Evolutionary conservation across 129 eudicot species (phyloP).

Genomic region (Centella asiatica): DNA sequence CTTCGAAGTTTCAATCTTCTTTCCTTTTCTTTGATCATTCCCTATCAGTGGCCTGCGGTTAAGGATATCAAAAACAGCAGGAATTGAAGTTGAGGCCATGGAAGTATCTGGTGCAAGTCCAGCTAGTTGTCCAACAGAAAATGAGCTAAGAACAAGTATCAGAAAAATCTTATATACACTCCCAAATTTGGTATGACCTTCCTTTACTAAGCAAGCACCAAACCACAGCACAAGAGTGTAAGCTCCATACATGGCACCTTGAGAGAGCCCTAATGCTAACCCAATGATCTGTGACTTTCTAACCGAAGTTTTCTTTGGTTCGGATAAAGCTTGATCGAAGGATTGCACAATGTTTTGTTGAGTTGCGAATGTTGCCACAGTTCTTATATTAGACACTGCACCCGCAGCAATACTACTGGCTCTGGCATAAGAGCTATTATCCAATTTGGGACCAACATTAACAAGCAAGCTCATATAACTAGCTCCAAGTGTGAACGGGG

Average conservation of each 20-base stretch:
- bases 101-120: slow-evolving; percentile 92
- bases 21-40: slow-evolving; percentile 29
- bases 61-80: slow-evolving; percentile 39
- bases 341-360: slow-evolving; percentile 55
- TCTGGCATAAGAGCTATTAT: slow-evolving; percentile 53
- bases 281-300: slow-evolving; percentile 58
- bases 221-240: slow-evolving; percentile 53
- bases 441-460: slow-evolving; percentile 68
- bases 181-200: slow-evolving; percentile 41
- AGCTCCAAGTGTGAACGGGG: slow-evolving; percentile 86
- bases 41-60: slow-evolving; percentile 48
- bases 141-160: slow-evolving; percentile 78
- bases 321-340: slow-evolving; percentile 48
- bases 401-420: slow-evolving; percentile 74
- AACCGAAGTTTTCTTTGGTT: slow-evolving; percentile 46
- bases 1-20: slow-evolving; percentile 44
- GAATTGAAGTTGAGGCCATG: slow-evolving; percentile 50
- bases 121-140: slow-evolving; percentile 77
- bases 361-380: slow-evolving; percentile 70
- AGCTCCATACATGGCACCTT: slow-evolving; percentile 76
- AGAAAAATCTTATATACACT: slow-evolving; percentile 71
- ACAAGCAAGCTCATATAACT: slow-evolving; percentile 63
- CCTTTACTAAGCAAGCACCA: slow-evolving; percentile 67
- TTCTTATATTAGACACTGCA: slow-evolving; percentile 74
- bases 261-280: slow-evolving; percentile 65